phyloP scores from a whole-genome alignment of 2,329 filamentous ascomycete species.

The Dothideomycetidae sp. region DNA sequence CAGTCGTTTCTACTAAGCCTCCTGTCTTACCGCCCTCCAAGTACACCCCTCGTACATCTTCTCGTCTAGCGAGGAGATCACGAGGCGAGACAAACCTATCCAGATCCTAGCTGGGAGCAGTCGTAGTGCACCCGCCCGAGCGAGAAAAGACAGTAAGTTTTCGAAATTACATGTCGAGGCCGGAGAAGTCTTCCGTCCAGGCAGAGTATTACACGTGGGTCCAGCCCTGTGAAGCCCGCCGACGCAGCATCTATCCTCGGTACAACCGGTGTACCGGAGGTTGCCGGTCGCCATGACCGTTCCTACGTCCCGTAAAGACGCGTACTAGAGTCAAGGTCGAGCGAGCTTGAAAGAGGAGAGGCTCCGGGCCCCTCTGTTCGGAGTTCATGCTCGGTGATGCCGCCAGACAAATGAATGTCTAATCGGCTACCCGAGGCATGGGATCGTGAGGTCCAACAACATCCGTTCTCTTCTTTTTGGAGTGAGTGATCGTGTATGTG shows the following conservation, averaged over 20 bases:
- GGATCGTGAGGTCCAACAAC: conserved; percentile 8
- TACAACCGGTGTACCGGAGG: conserved; percentile 4
- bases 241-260: conserved; percentile 8
- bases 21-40: background rate
- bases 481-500: conserved; percentile 1
- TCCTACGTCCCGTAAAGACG: conserved; percentile 5
- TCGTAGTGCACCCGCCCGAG: background rate
- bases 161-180: background rate
- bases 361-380: conserved; percentile 7
- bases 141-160: background rate
- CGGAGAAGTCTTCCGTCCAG: background rate
- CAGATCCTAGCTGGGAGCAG: background rate
- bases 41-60: background rate
- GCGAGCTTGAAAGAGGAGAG: conserved; percentile 7
- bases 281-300: conserved; percentile 5
- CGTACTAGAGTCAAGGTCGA: conserved; percentile 4
- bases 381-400: conserved; percentile 1
- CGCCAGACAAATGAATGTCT: conserved; percentile 9
- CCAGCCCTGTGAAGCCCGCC: conserved; percentile 7
- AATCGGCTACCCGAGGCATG: background rate
- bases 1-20: background rate
- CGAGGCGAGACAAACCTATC: background rate
- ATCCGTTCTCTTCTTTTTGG: conserved; percentile 8
- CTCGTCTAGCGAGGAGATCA: background rate
- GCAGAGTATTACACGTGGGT: conserved; percentile 8